phyloP scores from a whole-genome alignment of 2,329 filamentous ascomycete genomes.

The Neurospora sp. region DNA sequence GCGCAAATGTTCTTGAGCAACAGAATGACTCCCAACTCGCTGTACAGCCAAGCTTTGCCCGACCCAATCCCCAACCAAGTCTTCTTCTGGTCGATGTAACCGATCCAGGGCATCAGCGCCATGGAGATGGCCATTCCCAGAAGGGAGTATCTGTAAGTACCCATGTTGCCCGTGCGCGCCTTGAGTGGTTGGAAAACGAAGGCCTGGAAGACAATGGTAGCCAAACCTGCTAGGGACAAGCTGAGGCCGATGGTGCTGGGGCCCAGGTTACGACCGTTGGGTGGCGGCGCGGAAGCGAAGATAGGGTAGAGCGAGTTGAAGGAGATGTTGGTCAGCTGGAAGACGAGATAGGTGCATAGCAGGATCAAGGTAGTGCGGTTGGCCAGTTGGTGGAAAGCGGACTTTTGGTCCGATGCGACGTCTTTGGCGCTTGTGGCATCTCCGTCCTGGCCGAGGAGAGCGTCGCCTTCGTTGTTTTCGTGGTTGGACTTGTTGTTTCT shows the following conservation, averaged over 20 bases:
- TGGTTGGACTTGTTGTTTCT: constrained; percentile 15
- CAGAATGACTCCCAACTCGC: constrained; percentile 70
- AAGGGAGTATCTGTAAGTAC: constrained; percentile 70
- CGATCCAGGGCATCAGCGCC: constrained; percentile 80
- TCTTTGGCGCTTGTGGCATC: constrained; percentile 29
- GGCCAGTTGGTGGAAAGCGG: constrained; percentile 47
- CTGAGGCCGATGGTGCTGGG: constrained; percentile 78
- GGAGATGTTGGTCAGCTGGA: constrained; percentile 86
- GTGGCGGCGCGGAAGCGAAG: constrained; percentile 66
- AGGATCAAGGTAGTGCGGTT: constrained; percentile 76
- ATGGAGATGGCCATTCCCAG: constrained; percentile 75
- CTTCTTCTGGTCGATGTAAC: constrained; percentile 54
- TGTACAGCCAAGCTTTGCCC: constrained; percentile 62
- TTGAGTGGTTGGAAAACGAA: constrained; percentile 74
- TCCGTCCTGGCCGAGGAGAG: constrained; percentile 12
- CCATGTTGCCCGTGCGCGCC: constrained; percentile 71
- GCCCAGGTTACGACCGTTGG: constrained; percentile 64
- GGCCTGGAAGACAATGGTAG: constrained; percentile 85
- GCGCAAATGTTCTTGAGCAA: constrained; percentile 84
- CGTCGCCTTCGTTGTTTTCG: constrained; percentile 10
- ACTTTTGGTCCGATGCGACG: constrained; percentile 40
- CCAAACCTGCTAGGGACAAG: constrained; percentile 70
- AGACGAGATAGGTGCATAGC: constrained; percentile 79
- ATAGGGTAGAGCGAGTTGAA: constrained; percentile 95
- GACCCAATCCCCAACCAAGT: constrained; percentile 46